A percentile compares a stretch with the other conserved stretches of the same genome.
Conservation (phyloP, 305 asterid species). For the Rubia balearica region DNA sequence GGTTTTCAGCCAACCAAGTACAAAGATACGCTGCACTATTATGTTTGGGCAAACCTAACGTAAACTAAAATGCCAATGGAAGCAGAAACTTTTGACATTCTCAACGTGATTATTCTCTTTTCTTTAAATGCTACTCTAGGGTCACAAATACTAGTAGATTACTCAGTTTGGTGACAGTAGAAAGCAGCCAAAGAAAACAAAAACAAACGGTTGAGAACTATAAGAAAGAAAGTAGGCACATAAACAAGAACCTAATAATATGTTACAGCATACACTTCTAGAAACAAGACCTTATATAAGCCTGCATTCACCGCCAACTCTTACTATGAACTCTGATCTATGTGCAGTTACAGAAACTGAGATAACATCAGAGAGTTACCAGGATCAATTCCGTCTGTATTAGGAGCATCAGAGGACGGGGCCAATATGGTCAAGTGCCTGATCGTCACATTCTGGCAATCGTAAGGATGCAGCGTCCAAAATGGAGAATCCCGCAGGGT, state of each 20-base stretch:
- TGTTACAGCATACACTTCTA: not conserved
- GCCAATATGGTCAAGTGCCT: constrained; percentile 78
- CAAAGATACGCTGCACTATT: not conserved
- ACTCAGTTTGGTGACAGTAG: not conserved
- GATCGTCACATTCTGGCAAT: constrained; percentile 72
- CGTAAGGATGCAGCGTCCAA: constrained; percentile 91
- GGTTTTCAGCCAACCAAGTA: not conserved
- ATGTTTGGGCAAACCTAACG: not conserved
- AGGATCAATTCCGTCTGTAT: constrained; percentile 95
- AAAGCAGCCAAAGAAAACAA: not conserved
- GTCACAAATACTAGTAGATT: not conserved
- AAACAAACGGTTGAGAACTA: not conserved
- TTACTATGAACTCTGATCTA: not conserved
- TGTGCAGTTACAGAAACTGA: not conserved
- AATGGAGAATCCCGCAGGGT: constrained; percentile 87
- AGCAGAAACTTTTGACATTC: not conserved
- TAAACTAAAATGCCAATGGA: not conserved
- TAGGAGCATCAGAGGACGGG: constrained; percentile 75
- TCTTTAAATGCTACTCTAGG: not conserved
- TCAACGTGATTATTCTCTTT: not conserved
- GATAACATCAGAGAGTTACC: constrained; percentile 32
- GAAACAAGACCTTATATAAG: not conserved
- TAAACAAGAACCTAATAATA: not conserved
- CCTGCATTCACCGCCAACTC: not conserved
- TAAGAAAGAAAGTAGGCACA: not conserved